These are phyloP conservation scores for Arbutus unedo DNA, from an alignment of 148 eudicot genomes.

Conservation along the genomic window DNA sequence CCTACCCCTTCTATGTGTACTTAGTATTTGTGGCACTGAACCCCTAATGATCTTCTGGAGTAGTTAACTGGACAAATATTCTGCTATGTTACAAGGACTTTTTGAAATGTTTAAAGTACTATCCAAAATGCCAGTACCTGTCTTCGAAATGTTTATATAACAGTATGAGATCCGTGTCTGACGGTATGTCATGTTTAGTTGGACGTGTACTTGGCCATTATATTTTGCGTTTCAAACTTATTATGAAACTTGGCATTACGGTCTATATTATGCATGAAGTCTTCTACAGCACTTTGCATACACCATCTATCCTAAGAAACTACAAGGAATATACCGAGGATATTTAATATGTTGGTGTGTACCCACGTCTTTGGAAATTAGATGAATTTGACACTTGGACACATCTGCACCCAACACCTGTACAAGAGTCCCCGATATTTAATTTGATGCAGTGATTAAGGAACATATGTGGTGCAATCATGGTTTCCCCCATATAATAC, in stretches of 20 bases:
- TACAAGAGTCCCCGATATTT: no score
- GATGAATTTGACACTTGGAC: not conserved
- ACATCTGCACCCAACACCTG: not conserved
- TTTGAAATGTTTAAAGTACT: not conserved
- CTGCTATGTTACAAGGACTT: not conserved
- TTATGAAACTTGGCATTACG: not conserved
- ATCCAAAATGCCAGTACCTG: no score
- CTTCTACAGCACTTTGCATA: not conserved
- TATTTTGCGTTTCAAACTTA: not conserved
- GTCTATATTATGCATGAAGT: not conserved
- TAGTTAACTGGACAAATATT: not conserved
- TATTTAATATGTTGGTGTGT: not conserved
- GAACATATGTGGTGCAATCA: not conserved
- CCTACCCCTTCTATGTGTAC: not conserved
- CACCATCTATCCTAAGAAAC: not conserved
- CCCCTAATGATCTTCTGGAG: not conserved
- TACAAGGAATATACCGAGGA: not conserved
- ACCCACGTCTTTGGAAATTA: not conserved
- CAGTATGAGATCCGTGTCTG: not conserved
- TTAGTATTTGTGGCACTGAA: not conserved
- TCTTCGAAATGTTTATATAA: not conserved
- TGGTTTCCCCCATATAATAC: not conserved
- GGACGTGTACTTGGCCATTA: not conserved
- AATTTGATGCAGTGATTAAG: not conserved
- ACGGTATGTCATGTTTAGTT: not conserved